phyloP scores from a whole-genome alignment of 345 rosid genomes.

The Eucalyptus leucophloia region DNA sequence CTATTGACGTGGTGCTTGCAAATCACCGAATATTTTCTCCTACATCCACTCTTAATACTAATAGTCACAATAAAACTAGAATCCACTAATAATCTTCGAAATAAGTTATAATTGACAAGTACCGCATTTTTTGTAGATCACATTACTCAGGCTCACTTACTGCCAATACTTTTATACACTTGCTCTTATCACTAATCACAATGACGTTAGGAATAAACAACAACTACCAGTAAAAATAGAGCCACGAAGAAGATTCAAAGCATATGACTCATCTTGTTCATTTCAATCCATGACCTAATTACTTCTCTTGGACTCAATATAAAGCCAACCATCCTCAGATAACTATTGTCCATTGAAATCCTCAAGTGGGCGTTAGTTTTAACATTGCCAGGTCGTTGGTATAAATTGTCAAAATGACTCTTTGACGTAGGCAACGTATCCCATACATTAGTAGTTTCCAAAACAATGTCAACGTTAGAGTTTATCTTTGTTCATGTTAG shows the following conservation, averaged over 20 bases:
- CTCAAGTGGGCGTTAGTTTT: not conserved
- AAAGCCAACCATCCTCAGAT: not conserved
- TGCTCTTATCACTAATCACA: not conserved
- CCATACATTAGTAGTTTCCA: not conserved
- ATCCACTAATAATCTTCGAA: not conserved
- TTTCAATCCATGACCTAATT: too few species aligned
- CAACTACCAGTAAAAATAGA: too few species aligned
- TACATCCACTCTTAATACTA: not conserved
- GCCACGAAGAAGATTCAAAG: not conserved
- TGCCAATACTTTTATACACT: not conserved
- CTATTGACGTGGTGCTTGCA: too few species aligned
- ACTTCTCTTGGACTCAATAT: not conserved
- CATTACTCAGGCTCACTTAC: too few species aligned
- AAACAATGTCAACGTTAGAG: not conserved
- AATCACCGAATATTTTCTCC: too few species aligned
- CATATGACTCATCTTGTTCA: not conserved
- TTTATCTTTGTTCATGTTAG: too few species aligned
- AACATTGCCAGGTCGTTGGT: too few species aligned
- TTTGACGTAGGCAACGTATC: not conserved
- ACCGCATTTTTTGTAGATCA: too few species aligned
- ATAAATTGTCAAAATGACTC: not conserved
- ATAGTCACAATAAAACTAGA: not conserved
- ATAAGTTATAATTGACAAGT: not conserved
- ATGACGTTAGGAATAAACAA: not conserved
- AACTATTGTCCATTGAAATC: not conserved